A percentile compares a stretch with the other conserved stretches of the same genome.
Evolutionary conservation across 2,329 filamentous ascomycete genomes (phyloP).

Genomic region (Xenoacremonium recifei): DNA sequence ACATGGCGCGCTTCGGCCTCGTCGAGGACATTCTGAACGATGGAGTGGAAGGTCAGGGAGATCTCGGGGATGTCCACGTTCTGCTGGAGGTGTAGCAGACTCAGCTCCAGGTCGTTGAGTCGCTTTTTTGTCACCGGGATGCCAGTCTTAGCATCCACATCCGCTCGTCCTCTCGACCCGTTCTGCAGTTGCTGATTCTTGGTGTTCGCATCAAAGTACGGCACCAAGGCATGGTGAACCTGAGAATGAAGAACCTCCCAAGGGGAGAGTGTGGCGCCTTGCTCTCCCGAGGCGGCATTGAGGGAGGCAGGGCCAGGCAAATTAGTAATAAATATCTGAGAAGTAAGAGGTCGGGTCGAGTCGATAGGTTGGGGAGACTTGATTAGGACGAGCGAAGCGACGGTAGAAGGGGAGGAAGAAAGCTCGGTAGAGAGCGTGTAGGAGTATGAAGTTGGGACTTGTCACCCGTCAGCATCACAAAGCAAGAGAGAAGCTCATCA

Average conservation of each 20-base stretch:
- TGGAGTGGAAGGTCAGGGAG: constrained; percentile 80
- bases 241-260: constrained; percentile 92
- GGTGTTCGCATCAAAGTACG: constrained; percentile 96
- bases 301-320: constrained; percentile 77
- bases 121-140: constrained; percentile 98
- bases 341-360: constrained; percentile 74
- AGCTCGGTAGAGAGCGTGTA: constrained; percentile 85
- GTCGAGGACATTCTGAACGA: constrained; percentile 82
- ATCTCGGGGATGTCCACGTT: constrained; percentile 97
- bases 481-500: constrained; percentile 6
- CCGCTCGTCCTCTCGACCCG: constrained; percentile 69
- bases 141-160: constrained; percentile 88
- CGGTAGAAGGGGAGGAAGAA: constrained; percentile 73
- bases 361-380: constrained; percentile 90
- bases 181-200: constrained; percentile 70
- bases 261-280: constrained; percentile 73
- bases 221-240: constrained; percentile 85
- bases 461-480: constrained; percentile 11
- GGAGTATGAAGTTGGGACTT: constrained; percentile 57
- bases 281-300: constrained; percentile 64
- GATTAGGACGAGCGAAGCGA: constrained; percentile 82
- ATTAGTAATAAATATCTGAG: constrained; percentile 91
- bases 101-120: constrained; percentile 89
- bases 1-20: constrained; percentile 66
- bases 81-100: constrained; percentile 87